These are phyloP conservation scores for Alternaria brassicae DNA, from an alignment of 2,329 filamentous ascomycete species.

Conservation along the genomic window DNA sequence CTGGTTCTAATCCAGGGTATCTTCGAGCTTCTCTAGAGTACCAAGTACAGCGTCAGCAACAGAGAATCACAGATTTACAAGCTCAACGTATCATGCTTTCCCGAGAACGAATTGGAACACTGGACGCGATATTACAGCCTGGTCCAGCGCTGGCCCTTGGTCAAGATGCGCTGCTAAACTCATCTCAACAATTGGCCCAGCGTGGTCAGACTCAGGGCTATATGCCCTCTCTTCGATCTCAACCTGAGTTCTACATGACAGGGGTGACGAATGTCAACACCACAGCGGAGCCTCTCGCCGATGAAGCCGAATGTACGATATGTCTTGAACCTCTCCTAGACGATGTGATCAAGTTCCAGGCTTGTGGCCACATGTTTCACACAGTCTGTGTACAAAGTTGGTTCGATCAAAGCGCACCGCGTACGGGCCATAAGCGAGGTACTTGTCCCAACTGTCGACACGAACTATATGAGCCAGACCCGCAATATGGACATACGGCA, in stretches of 20 bases:
- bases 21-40: neutral
- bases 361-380: slow-evolving; percentile 11
- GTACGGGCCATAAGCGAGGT: neutral
- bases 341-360: slow-evolving; percentile 6
- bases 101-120: neutral
- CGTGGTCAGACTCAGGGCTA: neutral
- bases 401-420: slow-evolving; percentile 2
- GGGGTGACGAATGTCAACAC: slow-evolving; percentile 2
- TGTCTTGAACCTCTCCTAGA: slow-evolving; percentile 1
- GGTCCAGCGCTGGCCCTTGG: neutral
- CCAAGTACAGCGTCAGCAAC: too few species aligned
- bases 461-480: slow-evolving; percentile 7
- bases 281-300: neutral
- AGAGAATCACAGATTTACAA: neutral
- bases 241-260: slow-evolving; percentile 16
- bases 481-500: neutral
- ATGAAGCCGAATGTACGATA: neutral
- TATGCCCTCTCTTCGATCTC: slow-evolving; percentile 9
- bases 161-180: neutral
- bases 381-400: slow-evolving; percentile 6
- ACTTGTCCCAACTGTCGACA: slow-evolving; percentile 12
- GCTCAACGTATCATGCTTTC: neutral
- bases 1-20: too few species aligned
- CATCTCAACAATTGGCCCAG: neutral
- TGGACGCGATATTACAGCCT: neutral